Conservation (phyloP, 2,329 filamentous ascomycete genomes). For the Domatiomyces globalis region DNA sequence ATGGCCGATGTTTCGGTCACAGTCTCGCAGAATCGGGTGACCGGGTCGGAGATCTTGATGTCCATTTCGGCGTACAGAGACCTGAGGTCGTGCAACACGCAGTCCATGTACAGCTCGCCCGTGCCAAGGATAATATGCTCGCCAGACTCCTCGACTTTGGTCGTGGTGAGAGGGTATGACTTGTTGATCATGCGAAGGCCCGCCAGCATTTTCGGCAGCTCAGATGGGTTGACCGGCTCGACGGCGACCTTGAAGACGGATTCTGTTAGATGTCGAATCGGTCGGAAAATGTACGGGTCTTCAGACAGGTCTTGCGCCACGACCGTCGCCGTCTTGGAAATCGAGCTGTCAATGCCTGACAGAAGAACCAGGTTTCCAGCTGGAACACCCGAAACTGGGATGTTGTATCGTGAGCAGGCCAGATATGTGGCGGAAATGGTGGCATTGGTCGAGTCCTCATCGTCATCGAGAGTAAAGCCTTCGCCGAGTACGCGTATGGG, state of each 20-base stretch:
- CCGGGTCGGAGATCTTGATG: slow-evolving; percentile 94
- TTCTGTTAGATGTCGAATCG: slow-evolving; percentile 86
- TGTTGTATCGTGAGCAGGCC: slow-evolving; percentile 81
- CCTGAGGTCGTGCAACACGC: slow-evolving; percentile 85
- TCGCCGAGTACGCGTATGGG: slow-evolving; percentile 87
- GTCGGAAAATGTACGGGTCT: slow-evolving; percentile 88
- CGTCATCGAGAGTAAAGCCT: slow-evolving; percentile 88
- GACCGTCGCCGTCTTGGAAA: slow-evolving; percentile 91
- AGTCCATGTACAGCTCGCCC: slow-evolving; percentile 99
- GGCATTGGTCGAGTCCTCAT: slow-evolving; percentile 88
- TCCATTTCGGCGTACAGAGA: slow-evolving; percentile 97
- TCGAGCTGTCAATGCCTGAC: slow-evolving; percentile 88
- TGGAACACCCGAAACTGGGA: slow-evolving; percentile 79
- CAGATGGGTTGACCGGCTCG: slow-evolving; percentile 94
- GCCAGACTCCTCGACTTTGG: slow-evolving; percentile 94
- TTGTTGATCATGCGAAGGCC: slow-evolving; percentile 95
- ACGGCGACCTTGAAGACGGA: slow-evolving; percentile 96
- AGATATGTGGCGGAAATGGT: slow-evolving; percentile 80
- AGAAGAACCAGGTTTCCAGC: slow-evolving; percentile 91
- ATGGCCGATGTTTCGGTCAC: slow-evolving; percentile 94
- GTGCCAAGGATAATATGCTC: slow-evolving; percentile 93
- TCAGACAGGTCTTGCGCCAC: slow-evolving; percentile 70
- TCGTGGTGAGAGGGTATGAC: slow-evolving; percentile 86
- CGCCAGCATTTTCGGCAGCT: slow-evolving; percentile 96
- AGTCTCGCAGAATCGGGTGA: slow-evolving; percentile 94